Evolutionary conservation across 495 filamentous ascomycete genomes (phyloP), one percentile per base, ranked within the genome.

Genomic region (Hypoxylon fuscum): DNA sequence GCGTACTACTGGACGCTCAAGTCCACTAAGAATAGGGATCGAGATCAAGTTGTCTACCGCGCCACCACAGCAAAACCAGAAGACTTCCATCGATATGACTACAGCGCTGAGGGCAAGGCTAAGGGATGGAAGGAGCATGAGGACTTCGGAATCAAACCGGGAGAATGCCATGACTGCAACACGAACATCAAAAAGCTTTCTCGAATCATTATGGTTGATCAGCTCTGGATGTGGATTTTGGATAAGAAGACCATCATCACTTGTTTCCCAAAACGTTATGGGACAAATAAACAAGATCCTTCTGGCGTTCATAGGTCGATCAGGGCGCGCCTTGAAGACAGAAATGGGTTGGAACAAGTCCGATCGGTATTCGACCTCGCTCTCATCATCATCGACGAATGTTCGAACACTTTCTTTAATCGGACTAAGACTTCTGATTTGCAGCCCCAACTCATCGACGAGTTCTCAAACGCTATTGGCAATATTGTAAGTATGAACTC

Each of bases 171-270:
- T 0, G 51, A 72, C 4, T 78, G 76, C 22, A 58, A 21, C 10
- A 59, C 54, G 15, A 68, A 78, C n/a, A 75, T 77, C 10, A 62
- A 58, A 7, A 76, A 78, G 14, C 77, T 87, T 4, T 80, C 85
- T 0, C 85, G 87, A 52, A 79, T 91, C n/a, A 81, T 90, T 68
- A 92, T 90, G 88, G 88, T 90, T 1, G 88, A 91, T 59, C 87
- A 91, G 64, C 74, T 91, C 1, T 91, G 88, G 88, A 82, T 90
- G 79, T 90, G 87, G 87, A 80, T 90, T 25, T 60, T 90, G 2
- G 87, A 88, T 17, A 81, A 81, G 9, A 82, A 85, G 14, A 78
- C 89, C 18, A 83, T 92, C 29, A 83, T 92, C 15, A 89, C 89
- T 0, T 80, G 80, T 37, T 91, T 91, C 59, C 87, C 88, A 0